Percentiles rank a stretch among this genome's conserved stretches.
These are phyloP conservation scores for Mycosphaerella arachidis DNA, from an alignment of 2,329 filamentous ascomycete species.

Conservation along the genomic window DNA sequence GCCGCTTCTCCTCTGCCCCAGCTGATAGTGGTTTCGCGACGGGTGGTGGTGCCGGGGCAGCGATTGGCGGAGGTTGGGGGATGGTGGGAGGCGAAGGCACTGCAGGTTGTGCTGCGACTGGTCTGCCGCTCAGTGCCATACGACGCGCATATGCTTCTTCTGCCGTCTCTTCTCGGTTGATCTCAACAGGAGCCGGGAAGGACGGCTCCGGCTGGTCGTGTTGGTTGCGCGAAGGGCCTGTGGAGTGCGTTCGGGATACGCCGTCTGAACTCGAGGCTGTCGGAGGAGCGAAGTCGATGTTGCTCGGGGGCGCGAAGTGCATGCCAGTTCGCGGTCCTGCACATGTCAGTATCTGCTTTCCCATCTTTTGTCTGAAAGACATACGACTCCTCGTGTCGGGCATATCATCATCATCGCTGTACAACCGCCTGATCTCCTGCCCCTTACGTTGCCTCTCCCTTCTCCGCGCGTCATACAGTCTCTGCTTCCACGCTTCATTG, in stretches of 20 bases:
- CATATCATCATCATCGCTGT: constrained; percentile 34
- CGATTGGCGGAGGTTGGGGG: constrained; percentile 19
- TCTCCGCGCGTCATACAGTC: constrained; percentile 68
- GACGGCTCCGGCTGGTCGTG: constrained; percentile 5
- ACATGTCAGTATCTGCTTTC: constrained; percentile 4
- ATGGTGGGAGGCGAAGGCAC: constrained; percentile 2
- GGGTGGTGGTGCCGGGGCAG: constrained; percentile 26
- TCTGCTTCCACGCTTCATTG: constrained; percentile 71
- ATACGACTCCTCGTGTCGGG: constrained; percentile 20
- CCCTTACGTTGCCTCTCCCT: constrained; percentile 37
- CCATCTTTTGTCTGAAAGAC: not conserved
- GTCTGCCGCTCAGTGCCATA: constrained; percentile 49
- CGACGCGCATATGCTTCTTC: constrained; percentile 67
- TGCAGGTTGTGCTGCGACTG: constrained; percentile 15
- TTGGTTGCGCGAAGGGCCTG: constrained; percentile 5
- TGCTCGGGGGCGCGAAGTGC: constrained; percentile 35
- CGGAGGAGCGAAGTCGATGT: constrained; percentile 32
- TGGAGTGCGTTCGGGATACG: constrained; percentile 7
- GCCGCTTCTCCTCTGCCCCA: constrained; percentile 15
- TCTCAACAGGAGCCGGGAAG: constrained; percentile 48
- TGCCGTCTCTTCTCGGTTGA: constrained; percentile 58
- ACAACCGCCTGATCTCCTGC: constrained; percentile 49
- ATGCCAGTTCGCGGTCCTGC: constrained; percentile 36
- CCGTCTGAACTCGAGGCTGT: constrained; percentile 9
- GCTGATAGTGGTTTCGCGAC: constrained; percentile 2